Conservation (phyloP, 78 protist species). For the Pelomyxa schiedti region DNA sequence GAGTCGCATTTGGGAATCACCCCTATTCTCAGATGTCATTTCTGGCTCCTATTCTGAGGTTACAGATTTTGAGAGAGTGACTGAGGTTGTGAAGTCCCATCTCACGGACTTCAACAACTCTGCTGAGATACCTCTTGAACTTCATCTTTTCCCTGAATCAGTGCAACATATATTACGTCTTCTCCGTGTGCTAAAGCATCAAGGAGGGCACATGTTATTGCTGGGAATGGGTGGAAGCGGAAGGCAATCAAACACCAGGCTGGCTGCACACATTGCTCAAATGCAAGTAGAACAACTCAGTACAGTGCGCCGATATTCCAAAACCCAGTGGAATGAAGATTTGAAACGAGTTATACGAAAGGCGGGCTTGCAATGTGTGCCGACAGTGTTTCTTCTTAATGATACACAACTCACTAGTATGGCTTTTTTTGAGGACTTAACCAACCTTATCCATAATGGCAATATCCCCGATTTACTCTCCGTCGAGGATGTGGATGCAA, state of each 20-base stretch:
- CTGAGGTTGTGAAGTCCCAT: slow-evolving; percentile 15
- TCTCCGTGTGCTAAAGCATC: slow-evolving; percentile 31
- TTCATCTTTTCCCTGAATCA: slow-evolving; percentile 68
- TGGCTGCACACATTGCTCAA: slow-evolving; percentile 60
- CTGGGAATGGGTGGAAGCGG: slow-evolving; percentile 79
- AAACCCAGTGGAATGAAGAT: slow-evolving; percentile 62
- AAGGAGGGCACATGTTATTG: slow-evolving; percentile 63
- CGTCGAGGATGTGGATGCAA: slow-evolving; percentile 42
- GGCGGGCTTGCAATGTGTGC: slow-evolving; percentile 55
- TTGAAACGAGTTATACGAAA: slow-evolving; percentile 30
- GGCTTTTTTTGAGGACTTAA: slow-evolving; percentile 78
- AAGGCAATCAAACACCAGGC: slow-evolving; percentile 37
- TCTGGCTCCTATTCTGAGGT: background rate
- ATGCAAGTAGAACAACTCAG: slow-evolving; percentile 36
- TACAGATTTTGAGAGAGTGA: background rate
- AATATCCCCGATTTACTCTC: slow-evolving; percentile 80
- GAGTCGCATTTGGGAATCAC: background rate
- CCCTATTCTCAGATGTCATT: background rate
- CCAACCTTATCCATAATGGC: slow-evolving; percentile 71
- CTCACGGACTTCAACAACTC: slow-evolving; percentile 66
- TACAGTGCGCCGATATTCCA: slow-evolving; percentile 51
- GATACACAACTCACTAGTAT: slow-evolving; percentile 80
- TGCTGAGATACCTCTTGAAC: slow-evolving; percentile 22
- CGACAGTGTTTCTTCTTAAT: slow-evolving; percentile 60
- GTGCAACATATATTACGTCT: slow-evolving; percentile 60